Evolutionary conservation across 225 moss, liverwort and hornwort species (phyloP), one percentile per base, ranked within the genome.

Genomic region (Physcomitrium patens): DNA sequence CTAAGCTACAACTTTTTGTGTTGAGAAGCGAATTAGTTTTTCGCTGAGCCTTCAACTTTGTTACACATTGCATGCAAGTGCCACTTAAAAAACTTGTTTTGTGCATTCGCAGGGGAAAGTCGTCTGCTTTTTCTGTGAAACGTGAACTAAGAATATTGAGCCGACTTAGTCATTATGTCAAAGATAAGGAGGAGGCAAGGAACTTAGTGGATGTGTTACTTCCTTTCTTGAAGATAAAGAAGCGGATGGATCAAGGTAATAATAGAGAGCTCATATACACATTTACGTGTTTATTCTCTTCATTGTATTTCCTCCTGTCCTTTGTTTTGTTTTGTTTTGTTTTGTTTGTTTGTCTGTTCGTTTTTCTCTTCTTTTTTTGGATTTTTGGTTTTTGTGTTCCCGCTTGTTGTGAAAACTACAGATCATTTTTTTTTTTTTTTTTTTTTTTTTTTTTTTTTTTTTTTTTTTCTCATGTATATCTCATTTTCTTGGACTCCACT

Each of bases 101-200:
- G 8, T 76, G 31, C 18, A 20, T 69, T 18, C 11, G 48, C 86
- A 92, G 87, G 67, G 95, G 94, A 11, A 90, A 78, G 80, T 89
- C 83, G 64, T 76, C 78, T 43, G 71, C 79, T 20, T 78, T 85
- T 80, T 88, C 87, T 71, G 77, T 93, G 18, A 90, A 81, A 82
- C 93, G 95, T 23, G 95, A 93, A 77, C 86, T 99, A n/a, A 79
- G 80, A 76, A 87, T 99, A 63, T 86, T 99, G 37, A 89, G 89
- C 68, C 82, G 89, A 24, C 79, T 95, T n/a, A 91, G 93, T 82
- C 82, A 72, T 68, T 92, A 90, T 62, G 81, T 99, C 73, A 81
- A 76, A 72, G 92, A 93, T 74, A 68, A 77, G 65, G 28, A 76
- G 70, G 85, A 85, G 78, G 88, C 95, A 59, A 81, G 50, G 42